Evolutionary conservation across 345 rosid genomes (phyloP).

Genomic region (Citrus inodora): DNA sequence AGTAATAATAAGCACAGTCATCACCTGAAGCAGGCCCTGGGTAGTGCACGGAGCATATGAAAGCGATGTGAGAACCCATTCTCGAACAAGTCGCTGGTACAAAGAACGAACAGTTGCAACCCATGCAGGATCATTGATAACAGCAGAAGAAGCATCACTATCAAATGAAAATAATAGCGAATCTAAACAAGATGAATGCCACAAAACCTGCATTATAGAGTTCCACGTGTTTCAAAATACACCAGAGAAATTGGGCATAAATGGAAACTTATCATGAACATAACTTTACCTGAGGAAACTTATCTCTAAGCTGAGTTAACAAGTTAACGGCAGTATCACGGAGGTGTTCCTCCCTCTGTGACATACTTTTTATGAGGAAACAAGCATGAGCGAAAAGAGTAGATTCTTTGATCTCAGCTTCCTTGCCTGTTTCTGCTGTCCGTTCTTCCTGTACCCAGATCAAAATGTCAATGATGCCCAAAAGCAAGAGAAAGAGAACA

Average conservation of each 20-base stretch:
- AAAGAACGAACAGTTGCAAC: slow-evolving; percentile 76
- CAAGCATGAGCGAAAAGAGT: slow-evolving; percentile 81
- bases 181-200: slow-evolving; percentile 96
- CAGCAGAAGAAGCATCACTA: slow-evolving; percentile 57
- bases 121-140: slow-evolving; percentile 90
- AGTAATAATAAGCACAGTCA: not conserved
- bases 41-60: slow-evolving; percentile 98
- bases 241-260: slow-evolving; percentile 11
- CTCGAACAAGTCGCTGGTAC: slow-evolving; percentile 78
- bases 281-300: slow-evolving; percentile 84
- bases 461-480: slow-evolving; percentile 17
- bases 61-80: slow-evolving; percentile 88
- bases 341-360: slow-evolving; percentile 92
- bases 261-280: slow-evolving; percentile 3
- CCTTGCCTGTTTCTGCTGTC: slow-evolving; percentile 69
- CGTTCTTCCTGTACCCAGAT: slow-evolving; percentile 81
- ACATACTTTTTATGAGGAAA: slow-evolving; percentile 91
- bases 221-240: slow-evolving; percentile 12
- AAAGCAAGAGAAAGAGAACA: slow-evolving; percentile 14
- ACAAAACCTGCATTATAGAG: slow-evolving; percentile 67
- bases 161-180: slow-evolving; percentile 77
- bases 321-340: slow-evolving; percentile 83
- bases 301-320: slow-evolving; percentile 90
- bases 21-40: slow-evolving; percentile 98
- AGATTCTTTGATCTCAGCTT: slow-evolving; percentile 76